Base-by-base conservation (phyloP, 2,329 filamentous ascomycete species). In the Clarireedia monteithiana region DNA sequence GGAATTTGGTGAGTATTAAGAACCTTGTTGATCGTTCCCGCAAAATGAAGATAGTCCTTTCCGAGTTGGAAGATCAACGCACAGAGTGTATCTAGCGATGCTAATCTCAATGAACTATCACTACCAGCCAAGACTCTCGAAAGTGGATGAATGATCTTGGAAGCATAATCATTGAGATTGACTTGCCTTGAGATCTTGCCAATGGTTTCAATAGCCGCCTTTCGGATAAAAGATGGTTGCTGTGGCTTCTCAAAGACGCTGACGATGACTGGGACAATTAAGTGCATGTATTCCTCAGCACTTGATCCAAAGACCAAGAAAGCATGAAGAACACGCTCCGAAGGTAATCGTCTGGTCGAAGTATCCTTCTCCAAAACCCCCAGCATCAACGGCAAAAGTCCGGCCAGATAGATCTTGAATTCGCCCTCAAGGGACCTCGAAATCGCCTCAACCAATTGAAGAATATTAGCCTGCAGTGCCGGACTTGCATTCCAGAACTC, bases 221-320 rank as follows among this genome's bases (percentile, higher is more conserved):
- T 95, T 53, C 90, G 82, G 48, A 96, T 83, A 58, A 86, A 86
- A 1, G 82, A 76, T 6, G 91, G 90, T 60, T 95, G 89, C 10
- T 87, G 85, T 34, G 87, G 82, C 67, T 90, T 95, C 69, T 99
- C 92, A 67, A 99, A 97, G 49, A 96, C 88, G 46, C 88, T 85
- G 7, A 99, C 91, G 66, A 99, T 91, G 38, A 95, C 90, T 0
- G 94, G 94, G 51, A 99, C 89, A 63, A 99, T 97, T 52, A 99
- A 78, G 69, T 99, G 94, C 94, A 99, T 99, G 70, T 99, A 99
- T 70, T 99, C 94, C 69, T 99, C 94, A 10, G 88, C 89, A 67
- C 91, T 97, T 0, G 91, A 86, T 1, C 95, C 95, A 69, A 99
- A 99, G 0, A 99, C 89, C 27, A 99, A 75, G 71, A 99, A 96